phyloP scores from a whole-genome alignment of 83 land plant species.

The Picea abies region DNA sequence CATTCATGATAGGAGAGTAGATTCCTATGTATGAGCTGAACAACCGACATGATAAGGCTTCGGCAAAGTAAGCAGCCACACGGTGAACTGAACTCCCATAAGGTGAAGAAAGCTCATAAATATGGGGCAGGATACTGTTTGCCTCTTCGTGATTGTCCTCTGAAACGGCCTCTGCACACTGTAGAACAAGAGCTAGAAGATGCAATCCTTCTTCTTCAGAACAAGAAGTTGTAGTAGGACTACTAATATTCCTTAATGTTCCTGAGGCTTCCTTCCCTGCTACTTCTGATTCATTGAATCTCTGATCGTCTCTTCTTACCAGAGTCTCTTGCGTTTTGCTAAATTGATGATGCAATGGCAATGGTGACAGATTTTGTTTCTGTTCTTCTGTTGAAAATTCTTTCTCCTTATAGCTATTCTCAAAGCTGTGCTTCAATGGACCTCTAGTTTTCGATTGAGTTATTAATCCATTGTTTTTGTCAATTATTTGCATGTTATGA shows the following conservation, averaged over 20 bases:
- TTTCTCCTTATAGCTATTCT: neutral
- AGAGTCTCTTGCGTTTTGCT: too few species aligned
- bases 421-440: neutral
- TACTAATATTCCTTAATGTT: too few species aligned
- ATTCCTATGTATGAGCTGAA: constrained; percentile 59
- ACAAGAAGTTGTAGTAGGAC: neutral
- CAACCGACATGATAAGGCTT: constrained; percentile 73
- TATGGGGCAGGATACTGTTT: constrained; percentile 51
- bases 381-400: too few species aligned
- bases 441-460: too few species aligned
- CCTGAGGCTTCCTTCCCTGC: too few species aligned
- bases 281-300: too few species aligned
- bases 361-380: too few species aligned
- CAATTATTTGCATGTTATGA: neutral
- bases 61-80: constrained; percentile 90
- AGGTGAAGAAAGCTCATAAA: constrained; percentile 83
- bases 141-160: constrained; percentile 61
- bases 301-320: too few species aligned
- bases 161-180: constrained; percentile 77
- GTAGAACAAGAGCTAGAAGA: constrained; percentile 65
- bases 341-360: constrained; percentile 4
- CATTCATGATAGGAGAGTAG: constrained; percentile 38
- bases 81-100: constrained; percentile 84
- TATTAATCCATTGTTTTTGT: neutral
- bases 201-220: constrained; percentile 46